Conservation (phyloP, 2,329 filamentous ascomycete species). For the Fusarium concolor region DNA sequence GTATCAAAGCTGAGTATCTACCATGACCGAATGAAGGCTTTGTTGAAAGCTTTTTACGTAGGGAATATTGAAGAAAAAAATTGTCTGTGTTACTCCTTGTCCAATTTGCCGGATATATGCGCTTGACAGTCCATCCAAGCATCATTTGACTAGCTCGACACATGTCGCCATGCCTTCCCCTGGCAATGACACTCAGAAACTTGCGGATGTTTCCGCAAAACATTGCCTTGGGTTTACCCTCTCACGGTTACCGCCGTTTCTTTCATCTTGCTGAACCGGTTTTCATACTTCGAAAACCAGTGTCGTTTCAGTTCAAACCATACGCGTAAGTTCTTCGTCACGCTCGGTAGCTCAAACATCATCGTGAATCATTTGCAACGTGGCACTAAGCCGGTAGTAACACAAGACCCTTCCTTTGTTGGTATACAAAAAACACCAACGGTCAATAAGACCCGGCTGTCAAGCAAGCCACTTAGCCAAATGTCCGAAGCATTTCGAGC, state of each 20-base stretch:
- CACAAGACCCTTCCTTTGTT: background rate
- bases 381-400: background rate
- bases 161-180: background rate
- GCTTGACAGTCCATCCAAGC: background rate
- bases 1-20: too few relatives aligned
- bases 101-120: too few relatives aligned
- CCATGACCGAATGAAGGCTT: too few relatives aligned
- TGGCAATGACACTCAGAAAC: background rate
- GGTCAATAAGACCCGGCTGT: background rate
- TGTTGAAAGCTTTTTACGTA: too few relatives aligned
- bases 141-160: background rate
- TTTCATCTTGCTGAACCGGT: background rate
- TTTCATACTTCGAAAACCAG: background rate
- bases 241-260: background rate
- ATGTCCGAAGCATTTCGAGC: constrained; percentile 11
- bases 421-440: background rate
- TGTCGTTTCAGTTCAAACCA: background rate
- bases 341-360: background rate
- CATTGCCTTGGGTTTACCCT: background rate
- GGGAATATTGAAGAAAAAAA: too few relatives aligned
- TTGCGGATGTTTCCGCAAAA: background rate
- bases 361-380: background rate
- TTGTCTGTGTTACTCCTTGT: too few relatives aligned
- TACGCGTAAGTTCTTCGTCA: background rate
- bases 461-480: constrained; percentile 11